These are phyloP conservation scores for Phellinidium pouzarii DNA, from an alignment of 1,284 basidiomycete species.

Conservation along the genomic window DNA sequence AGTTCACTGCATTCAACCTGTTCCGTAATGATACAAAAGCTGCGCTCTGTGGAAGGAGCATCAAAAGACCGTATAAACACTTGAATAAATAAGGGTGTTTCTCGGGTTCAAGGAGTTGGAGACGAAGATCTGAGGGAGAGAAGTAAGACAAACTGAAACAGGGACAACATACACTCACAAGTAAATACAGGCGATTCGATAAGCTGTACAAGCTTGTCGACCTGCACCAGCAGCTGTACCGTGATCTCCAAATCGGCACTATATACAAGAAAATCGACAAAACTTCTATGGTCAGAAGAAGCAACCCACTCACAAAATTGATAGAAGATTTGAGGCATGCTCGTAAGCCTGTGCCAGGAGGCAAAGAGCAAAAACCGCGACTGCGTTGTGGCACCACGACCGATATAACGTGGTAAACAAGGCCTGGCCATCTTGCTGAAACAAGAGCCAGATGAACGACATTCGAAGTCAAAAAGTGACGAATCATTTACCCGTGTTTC, in stretches of 20 bases:
- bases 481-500: conserved; percentile 73
- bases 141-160: conserved; percentile 5
- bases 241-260: conserved; percentile 97
- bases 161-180: conserved; percentile 44
- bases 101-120: conserved; percentile 96
- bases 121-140: conserved; percentile 67
- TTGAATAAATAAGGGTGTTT: conserved; percentile 96
- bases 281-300: not conserved
- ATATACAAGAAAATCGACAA: conserved; percentile 10
- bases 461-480: not conserved
- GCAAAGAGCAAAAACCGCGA: conserved; percentile 94
- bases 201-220: conserved; percentile 96
- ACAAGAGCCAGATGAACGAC: not conserved
- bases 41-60: conserved; percentile 95
- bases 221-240: conserved; percentile 89
- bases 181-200: conserved; percentile 99
- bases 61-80: conserved; percentile 93
- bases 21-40: conserved; percentile 95
- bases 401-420: conserved; percentile 90
- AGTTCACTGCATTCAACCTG: conserved; percentile 90
- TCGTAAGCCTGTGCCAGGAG: conserved; percentile 97
- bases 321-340: conserved; percentile 94
- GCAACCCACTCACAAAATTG: conserved; percentile 76
- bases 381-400: conserved; percentile 98
- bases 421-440: conserved; percentile 85